These are phyloP conservation scores for Adansonia madagascariensis DNA, from an alignment of 441 rosid species.

Conservation along the genomic window DNA sequence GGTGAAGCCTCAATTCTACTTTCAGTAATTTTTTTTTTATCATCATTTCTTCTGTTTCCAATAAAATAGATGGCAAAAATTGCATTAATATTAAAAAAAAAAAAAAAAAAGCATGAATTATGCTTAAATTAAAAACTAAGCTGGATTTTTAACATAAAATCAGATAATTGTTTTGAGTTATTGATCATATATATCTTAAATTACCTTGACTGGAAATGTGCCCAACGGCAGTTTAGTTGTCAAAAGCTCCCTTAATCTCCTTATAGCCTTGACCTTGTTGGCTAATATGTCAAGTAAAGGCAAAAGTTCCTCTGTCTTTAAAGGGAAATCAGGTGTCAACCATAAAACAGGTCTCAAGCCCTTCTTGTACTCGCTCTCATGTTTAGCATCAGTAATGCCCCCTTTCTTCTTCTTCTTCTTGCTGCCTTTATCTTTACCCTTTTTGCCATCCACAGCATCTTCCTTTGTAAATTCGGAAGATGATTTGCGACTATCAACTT, in stretches of 20 bases:
- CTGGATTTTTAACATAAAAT: slow-evolving; percentile 19
- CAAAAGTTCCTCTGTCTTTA: slow-evolving; percentile 85
- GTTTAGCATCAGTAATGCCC: slow-evolving; percentile 55
- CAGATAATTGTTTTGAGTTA: background rate
- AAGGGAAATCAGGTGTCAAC: slow-evolving; percentile 94
- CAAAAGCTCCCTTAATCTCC: slow-evolving; percentile 96
- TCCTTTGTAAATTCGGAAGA: slow-evolving; percentile 61
- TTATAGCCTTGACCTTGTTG: slow-evolving; percentile 91
- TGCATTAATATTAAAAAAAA: background rate
- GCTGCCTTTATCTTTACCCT: slow-evolving; percentile 70
- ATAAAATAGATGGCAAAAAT: background rate
- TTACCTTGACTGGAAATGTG: slow-evolving; percentile 98
- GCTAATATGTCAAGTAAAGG: slow-evolving; percentile 97
- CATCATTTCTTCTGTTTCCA: background rate
- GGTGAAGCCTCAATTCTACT: background rate
- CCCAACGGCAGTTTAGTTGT: slow-evolving; percentile 93
- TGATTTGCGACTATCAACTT: slow-evolving; percentile 56
- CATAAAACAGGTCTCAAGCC: slow-evolving; percentile 95
- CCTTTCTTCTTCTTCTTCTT: slow-evolving; percentile 88
- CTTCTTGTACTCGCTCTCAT: slow-evolving; percentile 92
- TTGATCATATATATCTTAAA: slow-evolving; percentile 5
- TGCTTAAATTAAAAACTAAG: background rate
- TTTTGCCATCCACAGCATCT: slow-evolving; percentile 58
- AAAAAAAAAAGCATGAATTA: too few relatives aligned
- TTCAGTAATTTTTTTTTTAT: background rate